Percentiles rank a stretch among this genome's conserved stretches.
Evolutionary conservation across 306 rosid genomes (phyloP).

Genomic region (Lathyrus tuberosus): DNA sequence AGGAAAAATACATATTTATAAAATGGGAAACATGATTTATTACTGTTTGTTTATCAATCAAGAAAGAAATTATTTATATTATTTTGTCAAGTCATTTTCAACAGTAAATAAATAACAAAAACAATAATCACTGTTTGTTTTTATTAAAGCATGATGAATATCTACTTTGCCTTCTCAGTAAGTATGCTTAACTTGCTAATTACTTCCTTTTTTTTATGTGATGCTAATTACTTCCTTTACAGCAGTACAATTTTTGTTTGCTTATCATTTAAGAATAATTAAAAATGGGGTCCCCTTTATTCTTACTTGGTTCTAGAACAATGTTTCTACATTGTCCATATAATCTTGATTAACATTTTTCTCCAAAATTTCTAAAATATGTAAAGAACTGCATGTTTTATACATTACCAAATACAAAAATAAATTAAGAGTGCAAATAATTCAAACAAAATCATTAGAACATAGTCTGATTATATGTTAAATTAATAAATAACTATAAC

Average conservation of each 20-base stretch:
- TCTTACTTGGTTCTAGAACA: neutral
- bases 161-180: conserved; percentile 34
- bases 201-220: neutral
- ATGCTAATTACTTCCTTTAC: conserved; percentile 32
- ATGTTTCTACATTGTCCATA: conserved; percentile 23
- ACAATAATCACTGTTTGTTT: conserved; percentile 19
- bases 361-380: neutral
- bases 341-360: neutral
- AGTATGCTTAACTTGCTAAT: conserved; percentile 36
- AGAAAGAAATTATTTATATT: neutral
- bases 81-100: conserved; percentile 29
- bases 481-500: no score
- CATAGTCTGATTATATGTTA: neutral
- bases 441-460: neutral
- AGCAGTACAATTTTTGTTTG: neutral
- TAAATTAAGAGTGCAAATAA: neutral
- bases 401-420: neutral
- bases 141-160: conserved; percentile 38
- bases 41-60: no score
- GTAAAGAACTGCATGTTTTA: neutral
- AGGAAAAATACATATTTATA: no score
- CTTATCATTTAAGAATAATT: conserved; percentile 26
- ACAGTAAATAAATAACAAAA: neutral
- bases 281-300: neutral
- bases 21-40: no score